A percentile compares a stretch with the other conserved stretches of the same genome.
Conservation (phyloP, 2,329 filamentous ascomycete species). For the Penicillium sp. region DNA sequence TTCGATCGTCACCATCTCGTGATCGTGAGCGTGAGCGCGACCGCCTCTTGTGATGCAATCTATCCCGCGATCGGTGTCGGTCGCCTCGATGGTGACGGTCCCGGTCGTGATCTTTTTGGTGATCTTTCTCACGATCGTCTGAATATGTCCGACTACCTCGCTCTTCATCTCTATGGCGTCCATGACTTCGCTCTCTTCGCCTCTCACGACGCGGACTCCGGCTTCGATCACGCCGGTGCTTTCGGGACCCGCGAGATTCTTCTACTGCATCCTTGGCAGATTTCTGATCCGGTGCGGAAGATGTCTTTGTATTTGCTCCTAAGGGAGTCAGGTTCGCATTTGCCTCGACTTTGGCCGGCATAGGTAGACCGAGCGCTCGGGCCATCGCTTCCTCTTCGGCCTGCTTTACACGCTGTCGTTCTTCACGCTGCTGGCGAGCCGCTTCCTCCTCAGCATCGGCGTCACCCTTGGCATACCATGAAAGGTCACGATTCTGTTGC, state of each 20-base stretch:
- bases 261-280: constrained; percentile 20
- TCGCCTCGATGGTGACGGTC: constrained; percentile 28
- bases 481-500: constrained; percentile 69
- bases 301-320: constrained; percentile 49
- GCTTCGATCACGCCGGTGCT: constrained; percentile 28
- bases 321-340: constrained; percentile 62
- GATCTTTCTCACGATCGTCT: too few relatives aligned
- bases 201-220: constrained; percentile 29
- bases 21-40: constrained; percentile 27
- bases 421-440: constrained; percentile 57
- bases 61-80: constrained; percentile 28
- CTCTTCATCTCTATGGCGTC: constrained; percentile 34
- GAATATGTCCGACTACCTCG: constrained; percentile 19
- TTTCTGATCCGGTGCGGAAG: constrained; percentile 21
- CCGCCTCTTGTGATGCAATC: constrained; percentile 21
- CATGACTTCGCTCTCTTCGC: constrained; percentile 25
- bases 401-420: constrained; percentile 77
- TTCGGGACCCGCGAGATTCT: constrained; percentile 18
- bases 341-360: constrained; percentile 54
- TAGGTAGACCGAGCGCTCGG: constrained; percentile 71
- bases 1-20: constrained; percentile 24
- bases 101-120: constrained; percentile 17
- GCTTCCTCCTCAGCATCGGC: constrained; percentile 45
- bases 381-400: constrained; percentile 90
- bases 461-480: constrained; percentile 59